Evolutionary conservation across 345 rosid genomes (phyloP).

Genomic region (Hibiscus mutabilis): DNA sequence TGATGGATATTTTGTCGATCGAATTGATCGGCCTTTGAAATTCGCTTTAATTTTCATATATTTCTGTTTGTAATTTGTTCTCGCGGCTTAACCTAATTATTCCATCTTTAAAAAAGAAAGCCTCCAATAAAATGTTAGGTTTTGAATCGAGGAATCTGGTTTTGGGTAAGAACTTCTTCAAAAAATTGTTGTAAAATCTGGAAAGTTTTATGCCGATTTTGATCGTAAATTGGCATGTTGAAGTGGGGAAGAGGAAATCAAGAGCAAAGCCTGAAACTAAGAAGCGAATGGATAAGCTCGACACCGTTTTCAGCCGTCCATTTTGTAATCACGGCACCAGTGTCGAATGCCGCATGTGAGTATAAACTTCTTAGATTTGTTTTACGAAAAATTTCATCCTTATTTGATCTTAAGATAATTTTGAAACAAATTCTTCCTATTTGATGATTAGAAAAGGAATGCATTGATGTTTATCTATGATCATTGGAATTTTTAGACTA

Average conservation of each 20-base stretch:
- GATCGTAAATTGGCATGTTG: not conserved
- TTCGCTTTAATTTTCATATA: too few species aligned
- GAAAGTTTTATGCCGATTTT: not conserved
- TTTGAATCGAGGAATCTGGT: not conserved
- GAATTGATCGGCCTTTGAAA: not conserved
- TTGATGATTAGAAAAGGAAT: too few species aligned
- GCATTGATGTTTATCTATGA: too few species aligned
- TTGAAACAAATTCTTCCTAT: not conserved
- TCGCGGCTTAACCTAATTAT: not conserved
- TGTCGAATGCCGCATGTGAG: conserved; percentile 84
- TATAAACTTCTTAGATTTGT: conserved; percentile 9
- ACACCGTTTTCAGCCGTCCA: conserved; percentile 89
- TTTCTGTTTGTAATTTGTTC: not conserved
- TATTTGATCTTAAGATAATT: not conserved
- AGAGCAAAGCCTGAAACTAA: conserved; percentile 95
- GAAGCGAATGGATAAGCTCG: conserved; percentile 92
- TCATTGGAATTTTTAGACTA: too few species aligned
- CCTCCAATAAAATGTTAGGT: not conserved
- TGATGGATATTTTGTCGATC: not conserved
- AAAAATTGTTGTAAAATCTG: not conserved
- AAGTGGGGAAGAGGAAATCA: conserved; percentile 94
- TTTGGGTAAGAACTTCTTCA: not conserved
- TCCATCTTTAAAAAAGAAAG: too few species aligned
- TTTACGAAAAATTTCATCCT: not conserved
- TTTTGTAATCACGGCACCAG: conserved; percentile 94